Evolutionary conservation across 257 asterid species (phyloP), one percentile per base, ranked within the genome.

Genomic region (Paulownia fortunei): DNA sequence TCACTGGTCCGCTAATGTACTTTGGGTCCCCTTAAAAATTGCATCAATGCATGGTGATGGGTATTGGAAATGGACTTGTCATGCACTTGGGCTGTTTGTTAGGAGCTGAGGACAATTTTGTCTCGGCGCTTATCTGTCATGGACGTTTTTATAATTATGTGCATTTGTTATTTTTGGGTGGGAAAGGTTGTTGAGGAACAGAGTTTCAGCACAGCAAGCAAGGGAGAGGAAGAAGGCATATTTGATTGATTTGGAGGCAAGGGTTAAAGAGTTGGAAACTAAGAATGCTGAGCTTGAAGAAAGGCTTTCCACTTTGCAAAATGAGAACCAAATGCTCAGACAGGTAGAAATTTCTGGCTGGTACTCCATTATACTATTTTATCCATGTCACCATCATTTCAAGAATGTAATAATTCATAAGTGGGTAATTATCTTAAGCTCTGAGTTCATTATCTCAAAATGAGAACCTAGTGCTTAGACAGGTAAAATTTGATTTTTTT

Each of bases 121-220:
- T 75, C 19, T 69, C 69, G 70, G 76, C 9, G 9, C 8, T 39
- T 46, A 39, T 39, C 46, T 39, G 5, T 39, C 46, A 39, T 10
- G 77, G 74, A 78, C 75, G 49, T 6, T 58, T 73, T 80, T 34
- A 69, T 78, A 49, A 81, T 46, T 79, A 0, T 19, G 9, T 61
- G 56, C 26, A 30, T 58, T 7, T 52, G n/a, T 21, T 27, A 8
- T 16, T 34, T 52, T 36, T 37, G 74, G 68, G 60, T 62, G 63
- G 71, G 10, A 19, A 79, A 93, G 99, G 92, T 89, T 96, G 92
- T 74, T 96, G 91, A 91, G 99, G 89, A 96, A 96, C 82, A 87
- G 99, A 92, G 99, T 96, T 23, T 96, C 99, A 10, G 99, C 99
- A 32, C 99, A 96, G 77, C 98, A 93, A 85, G 99, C 99, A 60